Base-by-base conservation (phyloP, 768 basidiomycete genomes). In the Hygrophorus pudorinus region DNA sequence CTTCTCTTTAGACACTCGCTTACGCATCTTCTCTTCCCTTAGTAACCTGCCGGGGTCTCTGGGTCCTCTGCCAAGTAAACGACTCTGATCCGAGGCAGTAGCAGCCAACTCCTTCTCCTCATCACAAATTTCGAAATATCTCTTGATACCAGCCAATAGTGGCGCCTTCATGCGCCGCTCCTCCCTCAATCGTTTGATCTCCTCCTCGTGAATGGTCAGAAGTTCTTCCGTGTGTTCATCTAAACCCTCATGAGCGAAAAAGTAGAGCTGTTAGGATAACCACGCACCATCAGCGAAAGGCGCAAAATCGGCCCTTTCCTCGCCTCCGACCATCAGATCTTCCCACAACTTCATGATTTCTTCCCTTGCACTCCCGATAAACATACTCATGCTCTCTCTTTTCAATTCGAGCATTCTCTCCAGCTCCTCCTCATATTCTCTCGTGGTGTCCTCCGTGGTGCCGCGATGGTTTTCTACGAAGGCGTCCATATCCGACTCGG, bases 1-100 rank as follows among this genome's bases (percentile, higher is more conserved):
- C 57, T 96, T 97, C 65, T 94, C 85, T 59, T 88, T 86, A 45
- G 72, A 73, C 11, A 99, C 91, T 21, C 93, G 72, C 61, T 97
- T 98, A 43, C 94, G 74, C 83, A 94, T 90, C 72, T 96, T 96
- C 68, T 97, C 94, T 62, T 99, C 94, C 47, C 89, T 75, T 42
- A 97, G 64, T 29, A 99, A 63, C 14, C 89, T 70, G 5, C 90
- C 90, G 4, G 90, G 85, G 66, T 91, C 85, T 45, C 89, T 72
- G 2, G 80, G 66, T 20, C 87, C 88, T 55, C 87, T 74, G 12
- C 88, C 88, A 3, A 86, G 74, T 6, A 94, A 67, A 31, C 91
- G 76, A 12, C 75, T 78, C 55, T 91, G 88, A 55, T 94, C 91
- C 28, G 76, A 71, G 2, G 87, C 85, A 3, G 83, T 75, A 2